These are phyloP conservation scores for Lodderomyces metapsilosis DNA, from an alignment of 1,139 yeast genomes.

Conservation along the genomic window DNA sequence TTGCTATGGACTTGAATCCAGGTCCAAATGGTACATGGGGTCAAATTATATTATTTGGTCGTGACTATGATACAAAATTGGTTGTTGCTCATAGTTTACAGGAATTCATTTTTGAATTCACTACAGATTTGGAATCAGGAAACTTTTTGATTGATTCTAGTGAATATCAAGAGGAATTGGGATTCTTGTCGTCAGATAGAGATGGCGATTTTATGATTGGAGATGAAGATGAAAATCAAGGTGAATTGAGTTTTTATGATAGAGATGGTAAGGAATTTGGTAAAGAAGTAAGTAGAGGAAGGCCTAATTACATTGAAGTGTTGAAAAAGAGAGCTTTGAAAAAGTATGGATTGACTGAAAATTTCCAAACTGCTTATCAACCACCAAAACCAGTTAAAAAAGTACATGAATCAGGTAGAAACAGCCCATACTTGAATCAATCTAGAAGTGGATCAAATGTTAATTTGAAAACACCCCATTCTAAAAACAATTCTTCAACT, in stretches of 20 bases:
- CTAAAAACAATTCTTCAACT: slow-evolving; percentile 5
- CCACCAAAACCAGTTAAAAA: slow-evolving; percentile 28
- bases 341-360: slow-evolving; percentile 39
- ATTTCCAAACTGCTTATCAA: slow-evolving; percentile 40
- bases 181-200: slow-evolving; percentile 32
- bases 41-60: slow-evolving; percentile 61
- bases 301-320: slow-evolving; percentile 50
- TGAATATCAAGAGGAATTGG: slow-evolving; percentile 30
- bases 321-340: slow-evolving; percentile 50
- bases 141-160: slow-evolving; percentile 51
- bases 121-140: slow-evolving; percentile 53
- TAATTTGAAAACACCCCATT: slow-evolving; percentile 9
- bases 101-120: slow-evolving; percentile 50
- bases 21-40: slow-evolving; percentile 63
- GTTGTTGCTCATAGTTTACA: slow-evolving; percentile 57
- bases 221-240: slow-evolving; percentile 49
- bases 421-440: slow-evolving; percentile 11
- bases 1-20: slow-evolving; percentile 63
- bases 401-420: slow-evolving; percentile 5
- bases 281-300: slow-evolving; percentile 32
- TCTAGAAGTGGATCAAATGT: slow-evolving; percentile 11
- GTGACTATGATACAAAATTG: slow-evolving; percentile 62
- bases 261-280: slow-evolving; percentile 34
- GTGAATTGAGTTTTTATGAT: slow-evolving; percentile 40
- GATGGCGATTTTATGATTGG: slow-evolving; percentile 49